A percentile compares a stretch with the other conserved stretches of the same genome.
phyloP scores from a whole-genome alignment of 139 green algal genomes.

The Mychonastes homosphaera region DNA sequence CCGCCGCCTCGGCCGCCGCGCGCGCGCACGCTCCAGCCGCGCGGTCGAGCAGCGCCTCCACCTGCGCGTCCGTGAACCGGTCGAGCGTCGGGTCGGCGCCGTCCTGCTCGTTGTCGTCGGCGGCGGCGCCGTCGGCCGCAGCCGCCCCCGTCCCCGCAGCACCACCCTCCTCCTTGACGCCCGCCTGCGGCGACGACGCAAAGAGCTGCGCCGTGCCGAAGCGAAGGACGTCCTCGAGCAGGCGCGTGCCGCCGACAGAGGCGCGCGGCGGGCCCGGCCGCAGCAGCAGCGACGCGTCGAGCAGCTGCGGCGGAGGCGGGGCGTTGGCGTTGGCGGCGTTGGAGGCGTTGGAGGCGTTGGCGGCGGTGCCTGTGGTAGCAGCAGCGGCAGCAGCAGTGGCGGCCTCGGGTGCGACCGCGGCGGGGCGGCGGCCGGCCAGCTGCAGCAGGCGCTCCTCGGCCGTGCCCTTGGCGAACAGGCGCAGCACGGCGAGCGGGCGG shows the following conservation, averaged over 20 bases:
- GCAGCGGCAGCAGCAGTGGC: not conserved
- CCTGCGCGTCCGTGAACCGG: too few species aligned
- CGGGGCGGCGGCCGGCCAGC: conserved; percentile 26
- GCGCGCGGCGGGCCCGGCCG: conserved; percentile 19
- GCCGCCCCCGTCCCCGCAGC: not conserved
- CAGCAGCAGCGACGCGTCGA: conserved; percentile 35
- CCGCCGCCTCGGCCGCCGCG: not conserved
- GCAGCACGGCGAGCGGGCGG: conserved; percentile 20
- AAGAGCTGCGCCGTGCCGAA: conserved; percentile 48
- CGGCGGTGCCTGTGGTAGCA: not conserved
- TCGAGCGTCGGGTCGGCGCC: not conserved
- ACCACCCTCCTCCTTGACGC: not conserved
- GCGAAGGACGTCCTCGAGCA: conserved; percentile 54
- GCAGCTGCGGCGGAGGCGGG: conserved; percentile 20
- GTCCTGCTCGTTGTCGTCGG: conserved; percentile 15
- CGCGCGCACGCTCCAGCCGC: too few species aligned
- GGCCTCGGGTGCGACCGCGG: not conserved
- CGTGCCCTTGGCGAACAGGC: conserved; percentile 33
- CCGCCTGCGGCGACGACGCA: not conserved
- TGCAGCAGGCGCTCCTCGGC: conserved; percentile 49
- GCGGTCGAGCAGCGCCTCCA: too few species aligned
- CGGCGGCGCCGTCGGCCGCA: not conserved
- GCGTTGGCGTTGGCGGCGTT: too few species aligned
- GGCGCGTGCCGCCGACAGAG: conserved; percentile 6
- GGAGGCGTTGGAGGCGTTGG: too few species aligned